phyloP scores from a whole-genome alignment of 305 asterid genomes.

The Fraxinus platypoda region DNA sequence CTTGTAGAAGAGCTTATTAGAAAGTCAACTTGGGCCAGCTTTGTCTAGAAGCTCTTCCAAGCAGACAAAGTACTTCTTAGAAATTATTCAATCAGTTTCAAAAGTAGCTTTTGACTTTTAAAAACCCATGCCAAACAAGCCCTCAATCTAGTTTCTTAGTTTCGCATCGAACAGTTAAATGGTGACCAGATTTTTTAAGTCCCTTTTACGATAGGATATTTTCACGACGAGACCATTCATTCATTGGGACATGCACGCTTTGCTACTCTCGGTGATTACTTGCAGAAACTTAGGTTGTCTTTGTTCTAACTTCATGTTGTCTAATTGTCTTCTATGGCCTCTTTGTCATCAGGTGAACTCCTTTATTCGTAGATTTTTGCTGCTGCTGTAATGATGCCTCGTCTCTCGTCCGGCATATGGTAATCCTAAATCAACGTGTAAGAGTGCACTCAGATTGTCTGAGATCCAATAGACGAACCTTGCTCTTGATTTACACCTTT shows the following conservation, averaged over 20 bases:
- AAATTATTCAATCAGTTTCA: background rate
- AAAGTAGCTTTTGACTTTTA: background rate
- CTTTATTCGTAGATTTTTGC: background rate
- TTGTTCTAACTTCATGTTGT: background rate
- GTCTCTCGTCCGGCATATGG: background rate
- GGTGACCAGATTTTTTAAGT: background rate
- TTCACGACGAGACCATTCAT: background rate
- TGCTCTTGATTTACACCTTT: constrained; percentile 14
- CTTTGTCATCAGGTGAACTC: constrained; percentile 15
- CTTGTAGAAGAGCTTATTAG: background rate
- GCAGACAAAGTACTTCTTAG: background rate
- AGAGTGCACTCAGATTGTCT: background rate
- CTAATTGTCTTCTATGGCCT: background rate
- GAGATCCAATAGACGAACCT: constrained; percentile 20
- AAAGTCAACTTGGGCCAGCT: background rate
- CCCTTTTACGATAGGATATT: background rate
- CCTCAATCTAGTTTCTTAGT: background rate
- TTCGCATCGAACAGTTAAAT: background rate
- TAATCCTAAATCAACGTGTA: background rate
- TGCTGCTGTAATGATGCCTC: background rate
- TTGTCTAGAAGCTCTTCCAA: background rate
- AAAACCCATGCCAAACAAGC: background rate
- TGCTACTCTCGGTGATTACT: background rate
- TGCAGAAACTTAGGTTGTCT: background rate
- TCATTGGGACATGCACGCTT: background rate